Base-by-base conservation (phyloP, 2,329 filamentous ascomycete species). In the Amauroascus niger region DNA sequence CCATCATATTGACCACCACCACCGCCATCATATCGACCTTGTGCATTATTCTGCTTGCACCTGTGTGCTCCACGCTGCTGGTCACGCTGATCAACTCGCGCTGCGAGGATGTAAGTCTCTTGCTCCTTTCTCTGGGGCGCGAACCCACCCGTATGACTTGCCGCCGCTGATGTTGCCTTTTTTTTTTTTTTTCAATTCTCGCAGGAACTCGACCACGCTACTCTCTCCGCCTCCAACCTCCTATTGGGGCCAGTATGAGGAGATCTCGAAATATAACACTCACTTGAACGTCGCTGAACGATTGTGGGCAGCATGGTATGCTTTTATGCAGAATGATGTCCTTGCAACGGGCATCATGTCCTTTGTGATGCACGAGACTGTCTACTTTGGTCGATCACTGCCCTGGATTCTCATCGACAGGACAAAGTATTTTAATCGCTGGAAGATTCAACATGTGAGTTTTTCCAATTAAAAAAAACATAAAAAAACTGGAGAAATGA, bases 281-380 rank as follows among this genome's bases (percentile, higher is more conserved):
- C 81, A 89, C 62, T 82, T 98, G 66, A 96, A 88, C 72, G 78
- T 88, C 59, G 75, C 83, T 65, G 93, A 98, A 78, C 84, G 84
- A 67, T 77, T 95, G 61, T 98, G 93, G 93, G 86, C 87, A 72
- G 83, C 89, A 39, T 97, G 89, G 91, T 98, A 98, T 71, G 81
- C 91, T 14, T 98, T 84, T 79, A 95, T 97, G 86, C 88, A 95
- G 71, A 98, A 98, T 70, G 93, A 98, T 74, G 84, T 87, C 52
- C 83, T 98, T 58, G 93, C 93, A 56, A 98, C 93, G 2, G 93
- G 93, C 57, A 93, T 98, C 75, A 86, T 97, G 87, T 95, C 89
- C 64, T 98, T 98, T 71, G 73, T 85, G 62, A 88, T 97, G 81
- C 93, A 98, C 76, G 93, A 98, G 73, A 53, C 82, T 39, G 80